Evolutionary conservation across 2,329 filamentous ascomycete genomes (phyloP), one percentile per base, ranked within the genome.

Genomic region (Amylocarpus encephaloides): DNA sequence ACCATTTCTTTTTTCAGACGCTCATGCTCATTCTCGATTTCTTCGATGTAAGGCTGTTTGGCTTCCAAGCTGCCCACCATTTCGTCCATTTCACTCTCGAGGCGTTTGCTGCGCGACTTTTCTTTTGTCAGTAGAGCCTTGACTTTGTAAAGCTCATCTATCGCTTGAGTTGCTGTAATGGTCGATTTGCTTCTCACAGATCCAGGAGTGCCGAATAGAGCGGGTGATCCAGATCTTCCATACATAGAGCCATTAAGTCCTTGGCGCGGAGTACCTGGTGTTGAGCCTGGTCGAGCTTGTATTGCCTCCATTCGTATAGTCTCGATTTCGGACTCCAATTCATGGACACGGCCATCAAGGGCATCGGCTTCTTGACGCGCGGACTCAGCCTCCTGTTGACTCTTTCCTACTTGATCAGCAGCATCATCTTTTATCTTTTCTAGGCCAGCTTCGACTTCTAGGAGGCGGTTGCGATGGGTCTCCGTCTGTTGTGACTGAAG

Each of bases 31-130:
- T 81, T 78, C 43, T 87, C 83, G 15, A 95, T 73, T 59, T 97
- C 91, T 54, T 95, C 84, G 29, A 96, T 80, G 63, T 96, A 90
- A 0, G 93, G 93, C 22, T 85, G 83, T 66, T 88, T 91, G 19
- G 84, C 84, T 66, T 98, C 91, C 34, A 97, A 71, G 51, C 91
- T 85, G 34, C 83, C 78, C 51, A 96, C 80, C 73, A 96, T 88
- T 52, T 93, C 87, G 57, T 96, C 88, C 40, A 97, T 73, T 40
- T 92, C 82, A 34, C 82, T 78, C 15, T 80, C 79, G 10, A 96
- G 79, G 63, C 88, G 82, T 56, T 86, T 81, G 59, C 81, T 89
- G 18, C 83, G 80, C 51, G 86, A 79, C 64, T 84, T 83, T 67
- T 95, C 87, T 2, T 77, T 79, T 3, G 83, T 82, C 32, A 96